phyloP scores from a whole-genome alignment of 2,329 filamentous ascomycete species.

The Aurifilum marmelostoma region DNA sequence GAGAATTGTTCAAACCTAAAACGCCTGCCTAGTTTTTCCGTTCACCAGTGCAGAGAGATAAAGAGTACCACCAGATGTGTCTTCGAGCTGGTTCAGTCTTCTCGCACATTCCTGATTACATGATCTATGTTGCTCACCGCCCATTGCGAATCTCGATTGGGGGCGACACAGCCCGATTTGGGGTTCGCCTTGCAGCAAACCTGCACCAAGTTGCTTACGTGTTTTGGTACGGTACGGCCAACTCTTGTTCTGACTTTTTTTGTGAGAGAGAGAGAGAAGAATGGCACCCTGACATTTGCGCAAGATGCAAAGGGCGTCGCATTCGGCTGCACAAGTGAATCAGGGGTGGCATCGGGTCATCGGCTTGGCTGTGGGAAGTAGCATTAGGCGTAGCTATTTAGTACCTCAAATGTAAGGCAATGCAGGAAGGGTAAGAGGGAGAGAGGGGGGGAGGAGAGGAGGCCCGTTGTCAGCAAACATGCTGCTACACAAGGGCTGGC shows the following conservation, averaged over 20 bases:
- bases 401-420: no score
- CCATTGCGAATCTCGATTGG: slow-evolving; percentile 12
- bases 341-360: not conserved
- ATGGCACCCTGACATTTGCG: not conserved
- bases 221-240: no score
- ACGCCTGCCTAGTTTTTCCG: not conserved
- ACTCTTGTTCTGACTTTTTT: no score
- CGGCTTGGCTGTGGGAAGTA: not conserved
- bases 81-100: not conserved
- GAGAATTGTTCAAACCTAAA: not conserved
- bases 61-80: not conserved
- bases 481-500: no score
- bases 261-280: no score
- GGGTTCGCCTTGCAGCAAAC: slow-evolving; percentile 24
- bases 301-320: not conserved
- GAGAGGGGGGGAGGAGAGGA: no score
- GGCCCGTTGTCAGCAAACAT: no score
- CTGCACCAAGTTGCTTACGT: slow-evolving; percentile 14
- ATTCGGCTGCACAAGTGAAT: not conserved
- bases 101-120: not conserved
- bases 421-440: no score
- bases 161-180: slow-evolving; percentile 15
- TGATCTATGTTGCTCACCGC: slow-evolving; percentile 22
- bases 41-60: not conserved
- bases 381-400: no score